Evolutionary conservation across 2,329 filamentous ascomycete genomes (phyloP).

Genomic region (Coleophoma eucalyptorum): DNA sequence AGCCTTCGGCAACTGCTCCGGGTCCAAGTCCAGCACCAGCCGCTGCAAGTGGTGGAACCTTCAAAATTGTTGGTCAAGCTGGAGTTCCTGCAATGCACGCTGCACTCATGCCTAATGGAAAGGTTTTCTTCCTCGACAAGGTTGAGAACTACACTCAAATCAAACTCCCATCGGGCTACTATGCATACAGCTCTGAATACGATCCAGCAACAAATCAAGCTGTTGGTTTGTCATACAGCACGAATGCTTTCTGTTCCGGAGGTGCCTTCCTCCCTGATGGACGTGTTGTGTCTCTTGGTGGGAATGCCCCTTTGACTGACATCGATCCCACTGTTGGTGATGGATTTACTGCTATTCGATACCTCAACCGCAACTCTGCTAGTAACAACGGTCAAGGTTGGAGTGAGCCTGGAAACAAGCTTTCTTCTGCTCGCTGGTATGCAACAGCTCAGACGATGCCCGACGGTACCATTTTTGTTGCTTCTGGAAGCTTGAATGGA

Average conservation of each 20-base stretch:
- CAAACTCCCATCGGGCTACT: slow-evolving; percentile 47
- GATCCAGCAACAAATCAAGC: slow-evolving; percentile 45
- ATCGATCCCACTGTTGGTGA: slow-evolving; percentile 55
- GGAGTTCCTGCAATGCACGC: slow-evolving; percentile 64
- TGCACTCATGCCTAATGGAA: slow-evolving; percentile 53
- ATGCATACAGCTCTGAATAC: slow-evolving; percentile 57
- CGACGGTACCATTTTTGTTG: slow-evolving; percentile 54
- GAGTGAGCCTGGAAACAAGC: slow-evolving; percentile 51
- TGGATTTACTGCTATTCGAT: slow-evolving; percentile 55
- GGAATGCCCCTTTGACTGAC: slow-evolving; percentile 50
- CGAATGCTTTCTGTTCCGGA: slow-evolving; percentile 59
- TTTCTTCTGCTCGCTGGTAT: slow-evolving; percentile 56
- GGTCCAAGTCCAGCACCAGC: slow-evolving; percentile 35
- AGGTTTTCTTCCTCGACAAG: slow-evolving; percentile 59
- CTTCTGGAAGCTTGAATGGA: slow-evolving; percentile 55
- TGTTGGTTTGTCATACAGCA: slow-evolving; percentile 44
- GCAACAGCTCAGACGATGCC: slow-evolving; percentile 54
- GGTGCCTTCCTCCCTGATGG: slow-evolving; percentile 56
- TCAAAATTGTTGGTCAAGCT: slow-evolving; percentile 47
- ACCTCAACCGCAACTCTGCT: slow-evolving; percentile 43
- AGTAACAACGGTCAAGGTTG: slow-evolving; percentile 45
- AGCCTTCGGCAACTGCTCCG: slow-evolving; percentile 28
- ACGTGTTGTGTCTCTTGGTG: slow-evolving; percentile 49
- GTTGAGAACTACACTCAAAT: slow-evolving; percentile 59
- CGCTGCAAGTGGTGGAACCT: slow-evolving; percentile 39